Percentiles rank a stretch among this genome's conserved stretches.
These are phyloP conservation scores for Vitis hybrid DNA, from an alignment of 177 flowering plant genomes.

Conservation along the genomic window DNA sequence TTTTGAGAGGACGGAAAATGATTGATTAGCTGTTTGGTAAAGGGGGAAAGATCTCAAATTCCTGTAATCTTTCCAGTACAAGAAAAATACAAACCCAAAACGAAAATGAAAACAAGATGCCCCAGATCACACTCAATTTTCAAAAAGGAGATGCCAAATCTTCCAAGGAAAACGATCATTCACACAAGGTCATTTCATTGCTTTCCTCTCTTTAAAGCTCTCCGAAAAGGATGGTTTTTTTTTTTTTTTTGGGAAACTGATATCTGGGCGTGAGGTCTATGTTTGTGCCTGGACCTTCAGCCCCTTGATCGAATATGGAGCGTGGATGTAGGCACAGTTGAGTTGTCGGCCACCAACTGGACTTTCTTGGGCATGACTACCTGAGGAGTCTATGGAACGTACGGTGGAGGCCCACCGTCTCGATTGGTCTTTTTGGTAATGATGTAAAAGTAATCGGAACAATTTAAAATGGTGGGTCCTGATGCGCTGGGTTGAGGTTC, in stretches of 20 bases:
- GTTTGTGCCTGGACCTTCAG: slow-evolving; percentile 17
- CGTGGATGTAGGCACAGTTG: slow-evolving; percentile 13
- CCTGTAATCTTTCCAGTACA: slow-evolving; percentile 10
- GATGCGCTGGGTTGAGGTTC: slow-evolving; percentile 10
- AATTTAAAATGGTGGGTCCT: slow-evolving; percentile 9
- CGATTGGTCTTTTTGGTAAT: background rate
- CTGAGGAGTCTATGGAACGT: too few species aligned
- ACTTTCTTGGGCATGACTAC: background rate
- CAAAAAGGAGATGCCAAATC: slow-evolving; percentile 19
- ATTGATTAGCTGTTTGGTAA: slow-evolving; percentile 24
- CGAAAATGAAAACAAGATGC: slow-evolving; percentile 9
- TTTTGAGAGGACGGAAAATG: slow-evolving; percentile 12
- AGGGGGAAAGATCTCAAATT: slow-evolving; percentile 9
- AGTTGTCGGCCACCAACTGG: slow-evolving; percentile 20
- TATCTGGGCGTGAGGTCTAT: background rate
- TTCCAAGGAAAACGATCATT: background rate
- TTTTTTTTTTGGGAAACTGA: background rate
- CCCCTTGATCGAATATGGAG: slow-evolving; percentile 7
- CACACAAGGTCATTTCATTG: background rate
- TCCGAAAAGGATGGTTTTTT: background rate
- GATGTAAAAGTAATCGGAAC: slow-evolving; percentile 5
- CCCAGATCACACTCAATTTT: slow-evolving; percentile 14
- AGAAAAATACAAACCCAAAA: slow-evolving; percentile 1
- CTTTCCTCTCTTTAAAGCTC: background rate
- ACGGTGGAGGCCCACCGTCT: background rate